Base-by-base conservation (phyloP, 306 rosid species). In the Calophaca sinica region DNA sequence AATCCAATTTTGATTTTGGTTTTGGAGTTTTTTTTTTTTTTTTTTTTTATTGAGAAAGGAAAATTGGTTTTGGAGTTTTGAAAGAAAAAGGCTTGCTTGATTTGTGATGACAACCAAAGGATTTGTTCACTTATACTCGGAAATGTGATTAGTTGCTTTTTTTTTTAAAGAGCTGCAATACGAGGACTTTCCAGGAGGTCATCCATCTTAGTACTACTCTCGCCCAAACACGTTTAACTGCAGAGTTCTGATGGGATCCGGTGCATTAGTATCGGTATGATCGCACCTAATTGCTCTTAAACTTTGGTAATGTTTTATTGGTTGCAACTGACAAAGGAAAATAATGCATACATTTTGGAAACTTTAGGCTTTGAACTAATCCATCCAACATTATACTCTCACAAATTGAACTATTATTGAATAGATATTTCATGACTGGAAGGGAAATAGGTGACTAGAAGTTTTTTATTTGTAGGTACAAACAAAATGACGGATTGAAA, bases 1-100 rank as follows among this genome's bases (percentile, higher is more conserved):
- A 48, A 82, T 82, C 86, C 53, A 32, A 50, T 15, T 59, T 78
- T 60, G 83, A 72, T 82, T 67, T 73, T 77, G 83, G 80, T 73
- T 82, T 82, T 82, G 80, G 80, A 82, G 72, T 78, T 78, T 67
- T 42, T n/a, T n/a, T n/a, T n/a, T n/a, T n/a, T n/a, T n/a, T n/a
- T n/a, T n/a, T n/a, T n/a, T n/a, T n/a, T n/a, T n/a, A n/a, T n/a
- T n/a, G n/a, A n/a, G n/a, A n/a, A n/a, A n/a, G n/a, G n/a, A n/a
- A n/a, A n/a, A n/a, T 73, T 77, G 83, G 80, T 73, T 82, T 82
- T 82, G 80, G 80, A 82, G 72, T 78, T 78, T 67, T 42, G 68
- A 62, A 77, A 55, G 60, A 59, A 65, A 80, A 66, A 42, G 68
- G 33, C 11, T 3, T 12, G 26, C 60, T 77, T 66, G 54, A 73